Evolutionary conservation across 1,139 yeast genomes (phyloP), one percentile per base, ranked within the genome.

Genomic region (Yarrowia galli): DNA sequence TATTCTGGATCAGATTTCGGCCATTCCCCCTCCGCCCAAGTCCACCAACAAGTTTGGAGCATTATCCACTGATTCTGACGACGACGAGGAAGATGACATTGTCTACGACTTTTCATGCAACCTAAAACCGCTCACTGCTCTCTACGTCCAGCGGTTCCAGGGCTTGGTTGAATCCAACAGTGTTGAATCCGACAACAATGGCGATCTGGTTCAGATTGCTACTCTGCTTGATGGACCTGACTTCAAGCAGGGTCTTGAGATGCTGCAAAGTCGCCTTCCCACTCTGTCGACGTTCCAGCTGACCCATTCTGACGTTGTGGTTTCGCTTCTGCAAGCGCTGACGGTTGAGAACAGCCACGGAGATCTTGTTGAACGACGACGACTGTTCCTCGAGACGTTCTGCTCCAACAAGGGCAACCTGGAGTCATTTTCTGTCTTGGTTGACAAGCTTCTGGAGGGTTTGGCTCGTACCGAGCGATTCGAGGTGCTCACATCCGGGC

Each of bases 381-480:
- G 74, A 35, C 78, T 87, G 1, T 88, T 91, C 72, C 74, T 84
- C 32, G 72, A 78, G 3, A 82, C 82, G 0, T 89, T 90, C 71
- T 76, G 76, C 10, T 78, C 77, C 13, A 77, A 76, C 13, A 71
- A 75, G 15, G 73, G 78, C 1, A 46, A 23, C 4, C 43, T 46
- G 16, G 66, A 71, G 35, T 77, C 84, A 1, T 75, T 87, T 67
- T 80, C 76, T 40, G 75, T 77, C 38, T 79, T 87, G 49, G 81
- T 89, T 1, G 79, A 79, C 12, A 85, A 88, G 70, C 79, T 92
- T 28, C 96, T 92, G 73, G 95, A 91, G 69, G 86, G 92, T 0
- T 79, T 92, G 53, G 87, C 91, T 0, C 82, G 97, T 71, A 82
- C 88, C 0, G 98, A 92, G 76, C 82, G 89, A 0, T 91, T 92